phyloP scores from a whole-genome alignment of 78 protist species.

The Polysphondylium violaceum region DNA sequence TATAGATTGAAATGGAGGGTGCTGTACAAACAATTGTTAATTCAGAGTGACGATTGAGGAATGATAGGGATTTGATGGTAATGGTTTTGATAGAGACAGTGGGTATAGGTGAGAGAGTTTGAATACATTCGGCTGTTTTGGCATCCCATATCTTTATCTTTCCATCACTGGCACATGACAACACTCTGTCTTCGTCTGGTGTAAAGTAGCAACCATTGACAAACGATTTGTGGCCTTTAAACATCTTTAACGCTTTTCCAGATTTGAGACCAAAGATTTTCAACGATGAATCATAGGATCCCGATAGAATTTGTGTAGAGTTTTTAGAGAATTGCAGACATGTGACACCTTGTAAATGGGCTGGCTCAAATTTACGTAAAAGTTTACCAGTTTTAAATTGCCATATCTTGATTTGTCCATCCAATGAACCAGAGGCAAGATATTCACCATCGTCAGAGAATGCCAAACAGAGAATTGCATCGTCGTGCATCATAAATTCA shows the following conservation, averaged over 20 bases:
- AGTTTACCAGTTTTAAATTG: conserved; percentile 85
- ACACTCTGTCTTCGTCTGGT: conserved; percentile 48
- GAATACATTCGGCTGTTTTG: conserved; percentile 81
- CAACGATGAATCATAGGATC: conserved; percentile 84
- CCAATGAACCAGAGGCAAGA: conserved; percentile 87
- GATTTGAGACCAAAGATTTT: conserved; percentile 90
- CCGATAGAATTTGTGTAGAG: conserved; percentile 59
- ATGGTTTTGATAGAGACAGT: conserved; percentile 17
- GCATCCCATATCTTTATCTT: conserved; percentile 90
- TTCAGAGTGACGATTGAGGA: conserved; percentile 54
- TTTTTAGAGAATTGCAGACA: conserved; percentile 78
- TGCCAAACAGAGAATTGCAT: conserved; percentile 78
- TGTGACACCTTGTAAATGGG: conserved; percentile 88
- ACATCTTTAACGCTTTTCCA: conserved; percentile 87
- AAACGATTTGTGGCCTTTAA: conserved; percentile 89
- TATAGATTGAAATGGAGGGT: conserved; percentile 27
- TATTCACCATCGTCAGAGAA: conserved; percentile 89
- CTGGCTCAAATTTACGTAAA: conserved; percentile 83
- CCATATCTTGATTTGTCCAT: conserved; percentile 88
- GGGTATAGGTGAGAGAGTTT: conserved; percentile 44
- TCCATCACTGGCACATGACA: conserved; percentile 85
- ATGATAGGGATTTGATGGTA: conserved; percentile 25
- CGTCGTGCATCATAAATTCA: conserved; percentile 89
- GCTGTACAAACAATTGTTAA: conserved; percentile 80
- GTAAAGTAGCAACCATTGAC: conserved; percentile 73